A percentile compares a stretch with the other conserved stretches of the same genome.
phyloP scores from a whole-genome alignment of 495 filamentous ascomycete species.

The Jackrogersella multiformis region DNA sequence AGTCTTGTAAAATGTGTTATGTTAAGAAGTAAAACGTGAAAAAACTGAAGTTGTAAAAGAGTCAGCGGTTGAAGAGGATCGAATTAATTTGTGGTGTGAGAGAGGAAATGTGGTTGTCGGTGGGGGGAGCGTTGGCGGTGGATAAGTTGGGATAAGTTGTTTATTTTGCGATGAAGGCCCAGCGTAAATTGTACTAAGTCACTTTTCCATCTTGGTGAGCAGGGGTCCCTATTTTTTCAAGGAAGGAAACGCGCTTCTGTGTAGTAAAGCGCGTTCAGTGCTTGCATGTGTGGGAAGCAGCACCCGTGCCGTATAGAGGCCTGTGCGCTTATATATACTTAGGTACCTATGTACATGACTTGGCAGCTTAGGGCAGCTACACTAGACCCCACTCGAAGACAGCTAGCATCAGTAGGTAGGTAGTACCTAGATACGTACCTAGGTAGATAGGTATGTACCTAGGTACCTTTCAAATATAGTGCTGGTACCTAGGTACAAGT shows the following conservation, averaged over 20 bases:
- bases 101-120: conserved; percentile 2
- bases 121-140: conserved; percentile 29
- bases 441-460: background rate
- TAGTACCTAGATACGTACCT: conserved; percentile 11
- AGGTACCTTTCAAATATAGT: conserved; percentile 14
- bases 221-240: conserved; percentile 33
- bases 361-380: background rate
- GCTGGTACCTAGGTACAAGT: no score
- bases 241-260: conserved; percentile 41
- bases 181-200: conserved; percentile 3
- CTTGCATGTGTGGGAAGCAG: conserved; percentile 44
- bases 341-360: background rate
- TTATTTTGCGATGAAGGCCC: conserved; percentile 33
- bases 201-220: conserved; percentile 13
- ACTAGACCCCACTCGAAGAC: background rate
- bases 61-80: background rate
- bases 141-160: conserved; percentile 14
- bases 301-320: background rate
- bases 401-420: no score
- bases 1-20: conserved; percentile 1
- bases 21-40: background rate
- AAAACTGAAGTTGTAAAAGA: background rate
- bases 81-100: conserved; percentile 7
- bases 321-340: background rate
- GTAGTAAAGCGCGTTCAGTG: conserved; percentile 47